Conservation (phyloP, 129 eudicot species). For the Dittrichia graveolens region DNA sequence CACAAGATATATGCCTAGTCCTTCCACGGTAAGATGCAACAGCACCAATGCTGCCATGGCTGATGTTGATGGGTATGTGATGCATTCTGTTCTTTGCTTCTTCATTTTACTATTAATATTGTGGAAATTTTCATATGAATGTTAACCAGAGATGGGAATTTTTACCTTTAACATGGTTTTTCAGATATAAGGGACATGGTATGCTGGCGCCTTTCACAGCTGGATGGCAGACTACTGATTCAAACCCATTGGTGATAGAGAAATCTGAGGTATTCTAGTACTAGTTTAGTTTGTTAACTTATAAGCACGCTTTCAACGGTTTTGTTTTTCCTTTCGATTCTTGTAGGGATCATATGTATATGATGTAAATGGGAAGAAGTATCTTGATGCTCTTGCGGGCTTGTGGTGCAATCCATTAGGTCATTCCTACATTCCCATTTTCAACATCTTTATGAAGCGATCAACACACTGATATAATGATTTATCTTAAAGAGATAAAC, state of each 20-base stretch:
- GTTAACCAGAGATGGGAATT: not conserved
- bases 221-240: constrained; percentile 77
- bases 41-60: constrained; percentile 45
- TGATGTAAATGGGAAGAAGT: constrained; percentile 76
- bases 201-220: constrained; percentile 99
- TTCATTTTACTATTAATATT: not conserved
- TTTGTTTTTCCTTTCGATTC: constrained; percentile 2
- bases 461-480: not conserved
- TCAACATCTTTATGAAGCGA: not conserved
- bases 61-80: constrained; percentile 50
- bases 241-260: constrained; percentile 66
- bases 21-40: constrained; percentile 36
- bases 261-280: constrained; percentile 61
- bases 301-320: not conserved
- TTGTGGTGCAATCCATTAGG: constrained; percentile 94
- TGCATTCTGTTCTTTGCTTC: not conserved
- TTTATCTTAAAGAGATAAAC: not conserved
- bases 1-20: constrained; percentile 28
- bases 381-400: constrained; percentile 96
- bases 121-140: not conserved
- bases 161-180: constrained; percentile 9
- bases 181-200: constrained; percentile 78
- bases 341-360: constrained; percentile 85
- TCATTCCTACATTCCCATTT: constrained; percentile 16
- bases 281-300: not conserved